Evolutionary conservation across 495 filamentous ascomycete genomes (phyloP).

Genomic region (Ascobolus immersus): DNA sequence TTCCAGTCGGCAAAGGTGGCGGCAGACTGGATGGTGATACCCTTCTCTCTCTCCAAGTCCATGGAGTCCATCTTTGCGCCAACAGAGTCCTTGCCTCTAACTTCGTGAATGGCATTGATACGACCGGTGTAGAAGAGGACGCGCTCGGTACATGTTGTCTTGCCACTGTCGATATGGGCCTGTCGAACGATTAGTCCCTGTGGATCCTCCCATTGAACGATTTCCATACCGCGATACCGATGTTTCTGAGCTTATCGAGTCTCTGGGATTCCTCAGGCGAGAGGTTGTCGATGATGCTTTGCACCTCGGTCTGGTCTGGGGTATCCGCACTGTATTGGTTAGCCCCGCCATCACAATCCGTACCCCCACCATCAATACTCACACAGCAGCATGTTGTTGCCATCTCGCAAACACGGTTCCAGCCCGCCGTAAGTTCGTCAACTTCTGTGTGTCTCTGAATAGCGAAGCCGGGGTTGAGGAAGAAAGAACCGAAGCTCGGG

Average conservation of each 20-base stretch:
- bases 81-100: slow-evolving; percentile 79
- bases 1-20: slow-evolving; percentile 96
- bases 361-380: too few relatives aligned
- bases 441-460: too few relatives aligned
- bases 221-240: slow-evolving; percentile 73
- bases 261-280: slow-evolving; percentile 50
- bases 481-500: too few relatives aligned
- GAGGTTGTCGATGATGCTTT: slow-evolving; percentile 52
- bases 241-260: slow-evolving; percentile 63
- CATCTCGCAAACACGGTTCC: too few relatives aligned
- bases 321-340: too few relatives aligned
- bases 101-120: slow-evolving; percentile 92
- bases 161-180: slow-evolving; percentile 98
- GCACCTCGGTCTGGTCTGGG: too few relatives aligned
- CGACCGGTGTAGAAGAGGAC: slow-evolving; percentile 97
- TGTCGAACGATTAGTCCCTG: slow-evolving; percentile 17
- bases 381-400: too few relatives aligned
- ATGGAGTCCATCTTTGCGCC: slow-evolving; percentile 99
- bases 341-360: too few relatives aligned
- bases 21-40: slow-evolving; percentile 95
- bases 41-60: slow-evolving; percentile 94
- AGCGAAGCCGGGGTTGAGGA: too few relatives aligned
- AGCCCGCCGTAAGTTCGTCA: too few relatives aligned
- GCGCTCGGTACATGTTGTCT: slow-evolving; percentile 89
- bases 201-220: not conserved